These are phyloP conservation scores for Annulohypoxylon truncatum DNA, from an alignment of 2,329 filamentous ascomycete species.

Conservation along the genomic window DNA sequence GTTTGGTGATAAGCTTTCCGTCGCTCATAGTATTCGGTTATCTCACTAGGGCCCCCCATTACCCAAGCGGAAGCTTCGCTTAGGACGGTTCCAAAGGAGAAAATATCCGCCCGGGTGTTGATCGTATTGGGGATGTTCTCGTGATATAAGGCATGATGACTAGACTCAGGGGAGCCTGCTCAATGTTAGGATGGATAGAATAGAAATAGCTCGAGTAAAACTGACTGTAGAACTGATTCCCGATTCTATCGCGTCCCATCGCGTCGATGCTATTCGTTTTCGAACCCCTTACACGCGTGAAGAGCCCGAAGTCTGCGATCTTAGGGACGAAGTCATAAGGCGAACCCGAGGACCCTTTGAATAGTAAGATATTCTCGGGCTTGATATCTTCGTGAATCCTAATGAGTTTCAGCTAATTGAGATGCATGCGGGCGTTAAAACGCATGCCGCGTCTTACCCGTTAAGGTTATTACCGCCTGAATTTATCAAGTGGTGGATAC, in stretches of 20 bases:
- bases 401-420: neutral
- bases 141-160: slow-evolving; percentile 23
- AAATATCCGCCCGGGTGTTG: slow-evolving; percentile 34
- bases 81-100: slow-evolving; percentile 34
- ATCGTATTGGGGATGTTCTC: slow-evolving; percentile 18
- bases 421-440: neutral
- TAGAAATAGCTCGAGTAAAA: neutral
- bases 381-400: slow-evolving; percentile 42
- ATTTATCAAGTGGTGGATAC: slow-evolving; percentile 24
- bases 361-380: slow-evolving; percentile 37
- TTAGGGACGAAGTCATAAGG: slow-evolving; percentile 37
- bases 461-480: slow-evolving; percentile 19
- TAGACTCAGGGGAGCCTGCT: slow-evolving; percentile 31
- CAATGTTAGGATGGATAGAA: neutral
- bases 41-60: slow-evolving; percentile 20
- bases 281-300: slow-evolving; percentile 22
- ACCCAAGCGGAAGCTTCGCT: slow-evolving; percentile 36
- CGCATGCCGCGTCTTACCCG: slow-evolving; percentile 19
- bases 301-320: slow-evolving; percentile 40
- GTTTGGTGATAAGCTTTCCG: slow-evolving; percentile 20
- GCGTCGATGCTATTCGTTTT: slow-evolving; percentile 20
- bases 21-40: slow-evolving; percentile 17
- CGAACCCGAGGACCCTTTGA: slow-evolving; percentile 26
- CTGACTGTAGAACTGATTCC: slow-evolving; percentile 33
- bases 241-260: slow-evolving; percentile 26